A percentile compares a stretch with the other conserved stretches of the same genome.
Evolutionary conservation across 805 yeast species (phyloP).

Genomic region (Monosporozyma servazzii): DNA sequence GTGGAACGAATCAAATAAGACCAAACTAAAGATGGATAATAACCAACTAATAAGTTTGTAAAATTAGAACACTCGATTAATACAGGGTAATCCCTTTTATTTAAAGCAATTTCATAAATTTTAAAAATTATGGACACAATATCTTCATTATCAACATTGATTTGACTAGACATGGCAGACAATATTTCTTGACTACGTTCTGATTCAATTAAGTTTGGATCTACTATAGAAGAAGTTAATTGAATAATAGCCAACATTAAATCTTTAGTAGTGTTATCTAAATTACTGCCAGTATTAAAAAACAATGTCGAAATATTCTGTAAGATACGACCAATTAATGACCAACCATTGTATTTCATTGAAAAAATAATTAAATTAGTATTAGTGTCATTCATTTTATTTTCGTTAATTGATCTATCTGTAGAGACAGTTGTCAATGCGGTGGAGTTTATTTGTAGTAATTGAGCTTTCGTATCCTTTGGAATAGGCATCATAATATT

Average conservation of each 20-base stretch:
- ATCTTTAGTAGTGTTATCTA: constrained; percentile 28
- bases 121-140: constrained; percentile 53
- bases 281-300: constrained; percentile 27
- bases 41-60: constrained; percentile 38
- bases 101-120: constrained; percentile 60
- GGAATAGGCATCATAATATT: constrained; percentile 39
- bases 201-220: constrained; percentile 27
- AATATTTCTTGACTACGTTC: constrained; percentile 35
- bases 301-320: constrained; percentile 41
- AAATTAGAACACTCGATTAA: constrained; percentile 41
- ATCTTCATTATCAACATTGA: constrained; percentile 43
- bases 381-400: background rate
- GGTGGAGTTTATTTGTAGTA: constrained; percentile 30
- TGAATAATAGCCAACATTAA: constrained; percentile 41
- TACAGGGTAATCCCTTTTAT: constrained; percentile 40
- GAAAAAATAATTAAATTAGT: constrained; percentile 44
- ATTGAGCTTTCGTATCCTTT: constrained; percentile 59
- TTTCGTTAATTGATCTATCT: constrained; percentile 6
- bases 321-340: constrained; percentile 66
- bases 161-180: constrained; percentile 23
- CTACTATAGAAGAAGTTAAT: constrained; percentile 40
- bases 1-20: constrained; percentile 60
- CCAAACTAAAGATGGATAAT: constrained; percentile 68
- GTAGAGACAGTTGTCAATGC: background rate
- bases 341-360: constrained; percentile 78